phyloP scores from a whole-genome alignment of 2,329 filamentous ascomycete genomes.

The Phaeomoniella chlamydospora region DNA sequence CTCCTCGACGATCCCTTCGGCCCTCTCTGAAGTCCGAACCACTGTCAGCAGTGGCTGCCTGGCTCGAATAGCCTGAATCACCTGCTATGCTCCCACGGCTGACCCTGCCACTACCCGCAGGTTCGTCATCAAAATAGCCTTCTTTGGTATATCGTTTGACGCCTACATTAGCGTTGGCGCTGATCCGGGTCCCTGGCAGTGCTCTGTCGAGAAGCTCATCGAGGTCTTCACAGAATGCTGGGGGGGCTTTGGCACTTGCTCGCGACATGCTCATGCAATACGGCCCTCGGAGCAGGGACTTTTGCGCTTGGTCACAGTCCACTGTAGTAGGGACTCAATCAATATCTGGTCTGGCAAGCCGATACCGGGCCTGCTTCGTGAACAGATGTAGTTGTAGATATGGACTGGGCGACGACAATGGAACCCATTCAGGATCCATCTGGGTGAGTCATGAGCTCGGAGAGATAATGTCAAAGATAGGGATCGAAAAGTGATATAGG shows the following conservation, averaged over 20 bases:
- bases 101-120: not conserved
- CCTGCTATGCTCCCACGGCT: constrained; percentile 27
- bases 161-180: constrained; percentile 39
- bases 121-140: not conserved
- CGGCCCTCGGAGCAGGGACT: not conserved
- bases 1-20: not conserved
- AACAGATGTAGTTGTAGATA: not conserved
- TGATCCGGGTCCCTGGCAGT: constrained; percentile 30
- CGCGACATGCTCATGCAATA: not conserved
- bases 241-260: constrained; percentile 14
- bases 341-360: not conserved
- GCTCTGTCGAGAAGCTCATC: constrained; percentile 28
- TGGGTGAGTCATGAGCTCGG: not conserved
- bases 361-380: not conserved
- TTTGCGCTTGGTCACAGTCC: not conserved
- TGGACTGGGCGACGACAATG: not conserved
- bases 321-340: not conserved
- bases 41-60: constrained; percentile 29
- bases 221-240: constrained; percentile 31
- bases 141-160: constrained; percentile 21
- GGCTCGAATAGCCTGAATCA: constrained; percentile 50
- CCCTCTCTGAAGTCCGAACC: not conserved
- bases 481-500: not conserved
- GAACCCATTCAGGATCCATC: not conserved
- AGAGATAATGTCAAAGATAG: not conserved